phyloP scores from a whole-genome alignment of 345 rosid species.

The Schrenkiella parvula region DNA sequence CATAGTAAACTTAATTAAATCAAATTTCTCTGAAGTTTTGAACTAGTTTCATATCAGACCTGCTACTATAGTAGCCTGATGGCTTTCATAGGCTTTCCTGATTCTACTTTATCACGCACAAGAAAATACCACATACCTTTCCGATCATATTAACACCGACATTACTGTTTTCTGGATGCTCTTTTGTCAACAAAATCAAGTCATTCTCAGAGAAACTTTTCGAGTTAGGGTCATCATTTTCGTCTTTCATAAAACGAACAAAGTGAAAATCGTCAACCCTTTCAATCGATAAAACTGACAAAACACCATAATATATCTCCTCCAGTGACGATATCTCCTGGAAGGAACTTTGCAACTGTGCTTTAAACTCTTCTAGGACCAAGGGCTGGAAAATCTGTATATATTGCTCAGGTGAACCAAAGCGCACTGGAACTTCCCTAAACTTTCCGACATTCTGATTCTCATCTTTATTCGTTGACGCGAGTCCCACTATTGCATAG shows the following conservation, averaged over 20 bases:
- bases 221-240: slow-evolving; percentile 46
- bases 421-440: slow-evolving; percentile 81
- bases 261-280: slow-evolving; percentile 95
- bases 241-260: slow-evolving; percentile 89
- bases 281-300: slow-evolving; percentile 88
- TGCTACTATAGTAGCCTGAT: not conserved
- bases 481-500: slow-evolving; percentile 63
- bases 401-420: slow-evolving; percentile 78
- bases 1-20: not conserved
- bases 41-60: slow-evolving; percentile 5
- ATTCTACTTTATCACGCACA: slow-evolving; percentile 2
- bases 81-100: not conserved
- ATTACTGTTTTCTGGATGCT: slow-evolving; percentile 47
- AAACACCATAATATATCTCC: slow-evolving; percentile 64
- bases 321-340: slow-evolving; percentile 81
- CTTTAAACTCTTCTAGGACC: slow-evolving; percentile 95
- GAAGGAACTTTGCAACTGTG: slow-evolving; percentile 80
- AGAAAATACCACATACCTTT: slow-evolving; percentile 52
- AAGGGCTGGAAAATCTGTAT: slow-evolving; percentile 81
- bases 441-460: slow-evolving; percentile 42
- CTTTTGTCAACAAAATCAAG: slow-evolving; percentile 86
- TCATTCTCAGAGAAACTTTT: slow-evolving; percentile 83
- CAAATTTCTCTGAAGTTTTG: not conserved
- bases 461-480: slow-evolving; percentile 46
- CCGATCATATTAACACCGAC: slow-evolving; percentile 77